Evolutionary conservation across 208 protist genomes (phyloP), one percentile per base, ranked within the genome.

Genomic region (Blastocrithidia nonstop): DNA sequence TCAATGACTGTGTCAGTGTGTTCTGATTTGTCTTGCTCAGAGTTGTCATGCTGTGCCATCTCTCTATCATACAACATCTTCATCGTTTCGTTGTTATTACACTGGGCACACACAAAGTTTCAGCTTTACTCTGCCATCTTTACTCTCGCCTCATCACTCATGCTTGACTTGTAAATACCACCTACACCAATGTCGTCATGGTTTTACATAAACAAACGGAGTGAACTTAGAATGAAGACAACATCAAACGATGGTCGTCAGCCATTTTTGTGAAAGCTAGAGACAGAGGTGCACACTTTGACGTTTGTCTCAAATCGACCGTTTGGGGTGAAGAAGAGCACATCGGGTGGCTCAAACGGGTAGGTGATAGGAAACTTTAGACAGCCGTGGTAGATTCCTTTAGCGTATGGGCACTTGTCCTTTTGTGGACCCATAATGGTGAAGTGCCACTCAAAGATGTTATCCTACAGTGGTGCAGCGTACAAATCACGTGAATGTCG

Each of bases 371-470:
- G 63, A 41, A 94, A 85, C 19, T 69, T 37, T 8, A 95, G 59
- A 2, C 47, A 57, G 8, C 86, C 87, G 57, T 94, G 84, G 63
- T 96, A 96, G 22, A 93, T 22, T 19, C 87, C 90, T 0, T 85
- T 50, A 13, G 64, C 55, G 45, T 81, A 96, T 1, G 54, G 61
- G 0, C 58, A 60, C 17, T 50, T 44, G 1, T 57, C 48, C 15
- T 50, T 45, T 15, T 23, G 33, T 0, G 95, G 91, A 1, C 96
- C 96, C 8, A 72, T 73, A 0, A 99, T 61, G 11, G 94, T 97
- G 61, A 98, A 99, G 67, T 99, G 96, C 97, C 97, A 98, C 35
- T 97, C 93, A 47, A 98, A 98, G 16, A 99, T 78, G 66, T 98
- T 96, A 9, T 96, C 88, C 25, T 94, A 52, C 32, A 84, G 60